Evolutionary conservation across 768 basidiomycete genomes (phyloP).

Genomic region (Lactarius tabidus): DNA sequence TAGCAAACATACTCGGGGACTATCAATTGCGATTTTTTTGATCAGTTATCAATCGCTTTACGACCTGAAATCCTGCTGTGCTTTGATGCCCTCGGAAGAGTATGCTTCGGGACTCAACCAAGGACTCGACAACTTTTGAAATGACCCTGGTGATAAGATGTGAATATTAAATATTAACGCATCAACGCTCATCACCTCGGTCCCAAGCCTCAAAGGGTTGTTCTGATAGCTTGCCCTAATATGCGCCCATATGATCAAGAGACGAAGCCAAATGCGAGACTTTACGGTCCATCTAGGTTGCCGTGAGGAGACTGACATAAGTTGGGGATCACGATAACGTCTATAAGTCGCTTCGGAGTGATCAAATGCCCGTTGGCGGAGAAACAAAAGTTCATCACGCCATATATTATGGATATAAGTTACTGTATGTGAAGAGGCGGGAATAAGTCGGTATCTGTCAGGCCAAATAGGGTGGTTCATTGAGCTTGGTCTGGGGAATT

Average conservation of each 20-base stretch:
- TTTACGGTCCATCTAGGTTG: background rate
- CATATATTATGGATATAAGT: background rate
- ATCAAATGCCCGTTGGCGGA: background rate
- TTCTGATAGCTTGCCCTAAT: background rate
- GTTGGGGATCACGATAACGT: background rate
- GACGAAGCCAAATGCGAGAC: background rate
- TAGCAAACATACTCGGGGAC: background rate
- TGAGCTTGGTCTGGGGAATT: background rate
- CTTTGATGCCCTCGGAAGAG: background rate
- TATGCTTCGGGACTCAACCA: background rate
- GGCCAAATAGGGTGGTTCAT: background rate
- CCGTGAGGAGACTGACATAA: background rate
- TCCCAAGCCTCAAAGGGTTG: background rate
- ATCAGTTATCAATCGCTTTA: background rate
- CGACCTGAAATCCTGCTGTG: background rate
- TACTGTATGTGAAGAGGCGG: background rate
- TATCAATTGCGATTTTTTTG: no score
- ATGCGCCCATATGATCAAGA: background rate
- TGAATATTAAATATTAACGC: background rate
- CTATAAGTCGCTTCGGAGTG: background rate
- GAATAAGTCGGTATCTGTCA: background rate
- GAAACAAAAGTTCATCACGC: background rate
- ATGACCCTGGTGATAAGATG: slow-evolving; percentile 3
- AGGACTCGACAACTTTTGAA: no score
- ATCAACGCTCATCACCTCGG: no score